Evolutionary conservation across 805 yeast genomes (phyloP).

Genomic region (Blastobotrys mokoenaii): DNA sequence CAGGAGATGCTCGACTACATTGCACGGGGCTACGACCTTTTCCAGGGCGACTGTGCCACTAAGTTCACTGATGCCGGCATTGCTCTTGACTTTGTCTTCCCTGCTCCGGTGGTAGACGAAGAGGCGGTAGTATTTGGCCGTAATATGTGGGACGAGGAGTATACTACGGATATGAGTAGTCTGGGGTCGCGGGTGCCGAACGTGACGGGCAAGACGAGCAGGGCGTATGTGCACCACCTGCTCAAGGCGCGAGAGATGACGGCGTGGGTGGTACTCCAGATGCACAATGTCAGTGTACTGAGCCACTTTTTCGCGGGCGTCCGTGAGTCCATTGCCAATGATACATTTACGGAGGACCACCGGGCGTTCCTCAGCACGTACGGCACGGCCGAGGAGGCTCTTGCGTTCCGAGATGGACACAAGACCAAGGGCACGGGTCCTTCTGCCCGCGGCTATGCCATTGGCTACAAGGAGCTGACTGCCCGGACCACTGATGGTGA

Average conservation of each 20-base stretch:
- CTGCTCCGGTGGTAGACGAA: slow-evolving; percentile 13
- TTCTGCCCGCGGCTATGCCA: slow-evolving; percentile 16
- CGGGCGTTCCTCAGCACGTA: slow-evolving; percentile 15
- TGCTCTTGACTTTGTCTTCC: slow-evolving; percentile 28
- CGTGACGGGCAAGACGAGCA: slow-evolving; percentile 19
- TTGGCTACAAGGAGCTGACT: slow-evolving; percentile 5
- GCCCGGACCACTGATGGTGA: too few relatives aligned
- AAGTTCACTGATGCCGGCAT: slow-evolving; percentile 31
- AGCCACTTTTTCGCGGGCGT: slow-evolving; percentile 26
- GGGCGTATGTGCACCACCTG: slow-evolving; percentile 37
- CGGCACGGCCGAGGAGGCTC: slow-evolving; percentile 12
- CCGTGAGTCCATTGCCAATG: slow-evolving; percentile 23
- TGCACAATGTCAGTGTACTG: slow-evolving; percentile 29
- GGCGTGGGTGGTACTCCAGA: slow-evolving; percentile 34
- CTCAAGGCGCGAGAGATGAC: slow-evolving; percentile 36
- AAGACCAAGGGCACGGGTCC: slow-evolving; percentile 12
- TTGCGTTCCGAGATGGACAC: slow-evolving; percentile 10
- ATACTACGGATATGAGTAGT: slow-evolving; percentile 23
- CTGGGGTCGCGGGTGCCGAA: slow-evolving; percentile 18
- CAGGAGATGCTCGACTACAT: slow-evolving; percentile 27
- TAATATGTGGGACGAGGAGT: slow-evolving; percentile 27
- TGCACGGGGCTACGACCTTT: slow-evolving; percentile 28
- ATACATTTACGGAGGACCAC: slow-evolving; percentile 22
- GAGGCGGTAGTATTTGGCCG: slow-evolving; percentile 12
- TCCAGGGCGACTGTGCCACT: slow-evolving; percentile 25